These are phyloP conservation scores for Cercophora samala DNA, from an alignment of 495 filamentous ascomycete genomes.

Conservation along the genomic window DNA sequence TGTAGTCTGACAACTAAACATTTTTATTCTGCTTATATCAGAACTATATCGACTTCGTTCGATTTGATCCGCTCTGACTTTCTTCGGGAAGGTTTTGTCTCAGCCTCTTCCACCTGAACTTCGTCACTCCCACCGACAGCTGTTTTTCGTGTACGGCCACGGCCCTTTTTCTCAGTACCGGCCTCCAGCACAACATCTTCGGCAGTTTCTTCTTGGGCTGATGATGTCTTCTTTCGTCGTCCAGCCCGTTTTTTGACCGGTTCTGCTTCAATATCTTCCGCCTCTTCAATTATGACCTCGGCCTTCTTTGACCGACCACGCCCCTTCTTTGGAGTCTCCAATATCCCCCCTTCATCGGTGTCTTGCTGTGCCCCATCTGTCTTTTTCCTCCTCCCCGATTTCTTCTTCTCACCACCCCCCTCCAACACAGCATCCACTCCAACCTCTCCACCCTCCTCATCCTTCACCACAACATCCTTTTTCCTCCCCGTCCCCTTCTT, in stretches of 20 bases:
- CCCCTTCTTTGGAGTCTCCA: neutral
- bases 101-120: neutral
- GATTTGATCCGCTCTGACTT: too few species aligned
- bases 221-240: neutral
- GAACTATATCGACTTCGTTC: too few species aligned
- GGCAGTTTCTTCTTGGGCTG: neutral
- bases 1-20: too few species aligned
- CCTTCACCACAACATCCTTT: neutral
- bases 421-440: slow-evolving; percentile 2
- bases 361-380: neutral
- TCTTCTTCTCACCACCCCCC: neutral
- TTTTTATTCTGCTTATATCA: too few species aligned
- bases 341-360: neutral
- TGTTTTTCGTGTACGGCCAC: neutral
- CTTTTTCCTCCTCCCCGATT: slow-evolving; percentile 8
- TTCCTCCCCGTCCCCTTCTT: neutral
- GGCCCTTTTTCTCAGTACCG: neutral
- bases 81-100: neutral
- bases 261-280: neutral
- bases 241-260: neutral
- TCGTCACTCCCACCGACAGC: too few species aligned
- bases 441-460: neutral
- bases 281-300: neutral
- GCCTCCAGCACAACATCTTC: neutral
- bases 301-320: neutral